A percentile compares a stretch with the other conserved stretches of the same genome.
Evolutionary conservation across 768 basidiomycete species (phyloP).

Genomic region (Termitomyces bulborhizus): DNA sequence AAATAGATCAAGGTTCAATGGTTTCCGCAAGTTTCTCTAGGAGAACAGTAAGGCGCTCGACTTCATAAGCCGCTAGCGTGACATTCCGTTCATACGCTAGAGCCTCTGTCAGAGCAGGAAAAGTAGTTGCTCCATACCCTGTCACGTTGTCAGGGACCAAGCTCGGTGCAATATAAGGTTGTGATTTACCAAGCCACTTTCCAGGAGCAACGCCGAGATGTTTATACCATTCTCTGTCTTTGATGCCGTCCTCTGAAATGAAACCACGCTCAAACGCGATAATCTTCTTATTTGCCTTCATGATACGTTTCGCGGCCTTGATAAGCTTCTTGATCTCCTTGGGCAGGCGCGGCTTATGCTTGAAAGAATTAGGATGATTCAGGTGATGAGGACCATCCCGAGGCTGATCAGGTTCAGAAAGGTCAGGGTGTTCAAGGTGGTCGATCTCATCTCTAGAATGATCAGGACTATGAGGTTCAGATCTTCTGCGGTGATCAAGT

Average conservation of each 20-base stretch:
- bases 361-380: background rate
- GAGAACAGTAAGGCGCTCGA: conserved; percentile 44
- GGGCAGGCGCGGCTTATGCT: background rate
- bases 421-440: background rate
- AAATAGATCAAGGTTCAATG: conserved; percentile 22
- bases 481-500: background rate
- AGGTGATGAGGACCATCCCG: background rate
- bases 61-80: conserved; percentile 56
- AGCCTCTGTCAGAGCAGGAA: conserved; percentile 77
- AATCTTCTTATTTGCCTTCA: conserved; percentile 60
- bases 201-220: conserved; percentile 86
- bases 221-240: conserved; percentile 80
- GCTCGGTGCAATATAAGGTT: background rate
- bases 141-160: background rate
- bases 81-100: conserved; percentile 63
- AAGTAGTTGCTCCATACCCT: conserved; percentile 83
- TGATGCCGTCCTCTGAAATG: conserved; percentile 70
- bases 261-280: conserved; percentile 73
- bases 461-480: background rate
- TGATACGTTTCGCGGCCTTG: conserved; percentile 53
- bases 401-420: background rate
- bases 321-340: conserved; percentile 35
- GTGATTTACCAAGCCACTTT: conserved; percentile 64
- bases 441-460: background rate
- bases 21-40: conserved; percentile 46